Evolutionary conservation across 2,329 filamentous ascomycete genomes (phyloP).

Genomic region (Zasmidium cellare): DNA sequence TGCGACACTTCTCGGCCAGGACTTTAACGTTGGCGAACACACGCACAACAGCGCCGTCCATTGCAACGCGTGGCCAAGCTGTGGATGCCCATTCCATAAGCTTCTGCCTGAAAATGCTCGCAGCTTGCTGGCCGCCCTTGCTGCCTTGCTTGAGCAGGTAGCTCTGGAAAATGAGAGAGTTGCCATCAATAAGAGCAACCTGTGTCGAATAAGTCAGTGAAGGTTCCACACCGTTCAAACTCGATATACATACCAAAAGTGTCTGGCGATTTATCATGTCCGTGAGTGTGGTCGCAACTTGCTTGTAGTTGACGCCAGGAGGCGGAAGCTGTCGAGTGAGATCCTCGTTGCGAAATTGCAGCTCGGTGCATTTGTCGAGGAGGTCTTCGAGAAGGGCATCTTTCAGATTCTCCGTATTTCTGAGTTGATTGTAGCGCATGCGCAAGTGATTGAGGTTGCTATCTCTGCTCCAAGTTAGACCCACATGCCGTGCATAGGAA

Average conservation of each 20-base stretch:
- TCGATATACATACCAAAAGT: not conserved
- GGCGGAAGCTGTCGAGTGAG: not conserved
- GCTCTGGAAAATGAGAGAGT: slow-evolving; percentile 52
- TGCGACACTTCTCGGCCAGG: slow-evolving; percentile 16
- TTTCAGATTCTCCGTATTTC: slow-evolving; percentile 33
- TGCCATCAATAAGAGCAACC: slow-evolving; percentile 61
- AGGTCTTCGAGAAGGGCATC: slow-evolving; percentile 9
- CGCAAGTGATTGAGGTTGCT: slow-evolving; percentile 22
- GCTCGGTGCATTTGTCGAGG: not conserved
- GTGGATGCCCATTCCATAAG: slow-evolving; percentile 46
- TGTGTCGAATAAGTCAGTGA: not conserved
- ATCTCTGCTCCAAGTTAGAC: not conserved
- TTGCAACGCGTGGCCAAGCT: slow-evolving; percentile 24
- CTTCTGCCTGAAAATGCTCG: slow-evolving; percentile 52
- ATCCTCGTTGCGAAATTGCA: not conserved
- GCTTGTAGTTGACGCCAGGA: not conserved
- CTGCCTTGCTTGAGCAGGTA: slow-evolving; percentile 34
- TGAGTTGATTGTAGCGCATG: slow-evolving; percentile 35
- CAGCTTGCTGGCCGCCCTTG: slow-evolving; percentile 58
- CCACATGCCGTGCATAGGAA: not conserved
- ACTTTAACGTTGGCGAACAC: slow-evolving; percentile 47
- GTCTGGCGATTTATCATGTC: not conserved
- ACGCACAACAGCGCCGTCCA: slow-evolving; percentile 49
- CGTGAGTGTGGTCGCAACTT: not conserved
- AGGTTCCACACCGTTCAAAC: not conserved